phyloP scores from a whole-genome alignment of 2,329 filamentous ascomycete species.

The Hymenoscyphus repandus region DNA sequence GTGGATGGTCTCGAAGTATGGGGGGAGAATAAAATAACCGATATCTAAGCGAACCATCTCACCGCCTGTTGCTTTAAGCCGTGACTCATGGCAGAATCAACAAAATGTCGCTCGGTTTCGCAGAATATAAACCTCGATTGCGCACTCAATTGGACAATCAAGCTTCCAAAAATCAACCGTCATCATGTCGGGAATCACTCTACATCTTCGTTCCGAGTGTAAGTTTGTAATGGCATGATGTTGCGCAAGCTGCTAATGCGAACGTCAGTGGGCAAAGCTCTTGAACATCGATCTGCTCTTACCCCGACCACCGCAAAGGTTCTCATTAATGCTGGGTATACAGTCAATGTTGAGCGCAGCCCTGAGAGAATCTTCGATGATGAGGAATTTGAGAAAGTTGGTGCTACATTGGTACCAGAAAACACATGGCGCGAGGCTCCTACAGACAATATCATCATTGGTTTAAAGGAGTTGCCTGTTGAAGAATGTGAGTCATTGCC shows the following conservation, averaged over 20 bases:
- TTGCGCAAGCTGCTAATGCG: conserved; percentile 25
- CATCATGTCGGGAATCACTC: conserved; percentile 31
- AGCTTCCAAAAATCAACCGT: conserved; percentile 7
- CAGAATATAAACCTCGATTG: conserved; percentile 8
- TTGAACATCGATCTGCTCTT: conserved; percentile 37
- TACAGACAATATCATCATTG: conserved; percentile 64
- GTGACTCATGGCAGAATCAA: conserved; percentile 13
- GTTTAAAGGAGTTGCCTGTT: conserved; percentile 73
- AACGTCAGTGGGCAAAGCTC: conserved; percentile 33
- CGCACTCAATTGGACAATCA: conserved; percentile 12
- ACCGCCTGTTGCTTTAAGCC: not conserved
- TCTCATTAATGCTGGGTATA: conserved; percentile 64
- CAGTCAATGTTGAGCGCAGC: conserved; percentile 61
- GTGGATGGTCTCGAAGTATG: too few species aligned
- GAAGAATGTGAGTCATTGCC: conserved; percentile 48
- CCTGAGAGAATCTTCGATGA: conserved; percentile 63
- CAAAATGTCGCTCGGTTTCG: conserved; percentile 5
- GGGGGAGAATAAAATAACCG: too few species aligned
- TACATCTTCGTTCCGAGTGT: conserved; percentile 38
- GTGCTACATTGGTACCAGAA: conserved; percentile 59
- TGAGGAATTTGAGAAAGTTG: conserved; percentile 55
- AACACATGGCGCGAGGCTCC: conserved; percentile 65
- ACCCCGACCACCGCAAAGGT: conserved; percentile 45
- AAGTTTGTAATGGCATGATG: conserved; percentile 22
- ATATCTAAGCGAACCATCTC: too few species aligned